Conservation (phyloP, 2,329 filamentous ascomycete species). For the Neodidymelliopsis sp. region DNA sequence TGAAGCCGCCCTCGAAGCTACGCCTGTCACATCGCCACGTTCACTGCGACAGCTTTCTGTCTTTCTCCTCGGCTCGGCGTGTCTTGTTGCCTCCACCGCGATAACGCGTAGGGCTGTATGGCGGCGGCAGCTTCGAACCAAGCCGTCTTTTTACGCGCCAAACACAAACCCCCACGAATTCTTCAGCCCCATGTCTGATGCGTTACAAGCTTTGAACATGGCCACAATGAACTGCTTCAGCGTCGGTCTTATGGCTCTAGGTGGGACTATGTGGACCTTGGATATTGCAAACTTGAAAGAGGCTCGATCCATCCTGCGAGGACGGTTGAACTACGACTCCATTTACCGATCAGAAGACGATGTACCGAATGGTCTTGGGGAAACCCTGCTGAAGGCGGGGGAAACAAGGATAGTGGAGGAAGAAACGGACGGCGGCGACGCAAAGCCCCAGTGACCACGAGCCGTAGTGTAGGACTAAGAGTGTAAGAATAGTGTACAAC, state of each 20-base stretch:
- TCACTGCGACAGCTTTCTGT: slow-evolving; percentile 70
- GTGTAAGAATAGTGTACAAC: slow-evolving; percentile 32
- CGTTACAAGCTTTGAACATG: slow-evolving; percentile 81
- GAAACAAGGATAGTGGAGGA: slow-evolving; percentile 50
- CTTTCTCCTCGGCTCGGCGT: slow-evolving; percentile 76
- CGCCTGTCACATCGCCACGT: slow-evolving; percentile 56
- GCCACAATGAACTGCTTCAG: slow-evolving; percentile 86
- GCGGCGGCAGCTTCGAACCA: slow-evolving; percentile 66
- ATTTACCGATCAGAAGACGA: slow-evolving; percentile 56
- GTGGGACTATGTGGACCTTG: slow-evolving; percentile 77
- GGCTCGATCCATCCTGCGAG: slow-evolving; percentile 66
- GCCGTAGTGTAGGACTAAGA: slow-evolving; percentile 25
- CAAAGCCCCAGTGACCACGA: slow-evolving; percentile 29
- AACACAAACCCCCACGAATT: slow-evolving; percentile 57
- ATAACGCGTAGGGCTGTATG: slow-evolving; percentile 70
- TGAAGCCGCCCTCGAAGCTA: slow-evolving; percentile 35
- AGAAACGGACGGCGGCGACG: slow-evolving; percentile 11
- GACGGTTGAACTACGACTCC: slow-evolving; percentile 62
- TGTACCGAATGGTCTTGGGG: slow-evolving; percentile 33
- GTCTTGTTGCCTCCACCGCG: slow-evolving; percentile 74
- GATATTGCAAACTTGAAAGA: slow-evolving; percentile 67
- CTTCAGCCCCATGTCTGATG: slow-evolving; percentile 73
- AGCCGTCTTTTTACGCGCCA: slow-evolving; percentile 76
- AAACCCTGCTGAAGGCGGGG: slow-evolving; percentile 51
- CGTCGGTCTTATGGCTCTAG: slow-evolving; percentile 76